These are phyloP conservation scores for Sarocladiaceae sp. DNA, from an alignment of 2,329 filamentous ascomycete genomes.

Conservation along the genomic window DNA sequence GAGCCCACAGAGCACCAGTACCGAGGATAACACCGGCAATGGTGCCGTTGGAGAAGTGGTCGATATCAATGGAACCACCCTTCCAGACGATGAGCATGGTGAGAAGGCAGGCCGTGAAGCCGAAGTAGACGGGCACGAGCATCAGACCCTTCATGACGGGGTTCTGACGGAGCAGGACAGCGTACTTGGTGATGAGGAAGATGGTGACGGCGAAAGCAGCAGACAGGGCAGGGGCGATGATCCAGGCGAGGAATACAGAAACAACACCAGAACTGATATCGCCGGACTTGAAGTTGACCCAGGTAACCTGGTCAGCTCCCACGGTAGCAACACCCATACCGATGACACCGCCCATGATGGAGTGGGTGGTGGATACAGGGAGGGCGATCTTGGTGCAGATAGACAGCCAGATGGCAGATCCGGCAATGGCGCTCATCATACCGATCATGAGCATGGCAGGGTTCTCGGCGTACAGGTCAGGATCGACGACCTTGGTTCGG, in stretches of 20 bases:
- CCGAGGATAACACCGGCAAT: conserved; percentile 50
- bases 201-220: conserved; percentile 24
- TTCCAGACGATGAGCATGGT: conserved; percentile 48
- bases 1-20: conserved; percentile 41
- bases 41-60: conserved; percentile 35
- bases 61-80: conserved; percentile 20
- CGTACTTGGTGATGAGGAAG: conserved; percentile 28
- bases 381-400: conserved; percentile 44
- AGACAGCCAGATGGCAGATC: conserved; percentile 45
- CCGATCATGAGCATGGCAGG: conserved; percentile 44
- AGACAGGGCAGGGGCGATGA: conserved; percentile 27
- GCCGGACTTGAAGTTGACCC: conserved; percentile 17
- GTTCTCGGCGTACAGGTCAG: conserved; percentile 33
- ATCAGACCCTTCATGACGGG: conserved; percentile 27
- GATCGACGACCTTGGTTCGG: conserved; percentile 38
- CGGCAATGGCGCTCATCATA: conserved; percentile 49
- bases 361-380: conserved; percentile 49
- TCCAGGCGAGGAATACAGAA: conserved; percentile 30
- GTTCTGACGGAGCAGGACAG: conserved; percentile 21
- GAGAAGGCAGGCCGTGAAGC: conserved; percentile 27
- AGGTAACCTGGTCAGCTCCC: conserved; percentile 28
- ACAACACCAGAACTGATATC: conserved; percentile 11
- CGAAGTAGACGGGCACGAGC: conserved; percentile 31
- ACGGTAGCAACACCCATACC: conserved; percentile 30
- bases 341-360: conserved; percentile 37